Conservation (phyloP, 495 filamentous ascomycete genomes). For the Penicillium bialowiezense region DNA sequence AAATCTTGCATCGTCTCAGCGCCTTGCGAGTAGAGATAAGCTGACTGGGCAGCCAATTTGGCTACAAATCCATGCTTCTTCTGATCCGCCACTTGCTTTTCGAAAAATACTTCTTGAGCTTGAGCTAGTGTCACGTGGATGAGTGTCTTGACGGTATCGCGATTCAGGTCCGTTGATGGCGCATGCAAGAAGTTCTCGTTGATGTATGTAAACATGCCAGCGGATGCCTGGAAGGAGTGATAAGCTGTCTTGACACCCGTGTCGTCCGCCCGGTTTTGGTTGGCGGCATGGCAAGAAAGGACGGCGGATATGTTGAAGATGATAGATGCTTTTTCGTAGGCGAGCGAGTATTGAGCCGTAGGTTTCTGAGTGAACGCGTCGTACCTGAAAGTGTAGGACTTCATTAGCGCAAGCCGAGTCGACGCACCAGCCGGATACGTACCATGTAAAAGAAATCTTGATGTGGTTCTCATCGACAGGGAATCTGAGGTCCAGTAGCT, state of each 20-base stretch:
- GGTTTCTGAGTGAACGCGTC: conserved; percentile 97
- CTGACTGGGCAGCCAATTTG: conserved; percentile 88
- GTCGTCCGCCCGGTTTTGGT: conserved; percentile 89
- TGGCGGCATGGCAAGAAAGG: conserved; percentile 90
- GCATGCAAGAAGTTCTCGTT: conserved; percentile 99
- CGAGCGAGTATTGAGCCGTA: conserved; percentile 92
- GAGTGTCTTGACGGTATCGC: conserved; percentile 91
- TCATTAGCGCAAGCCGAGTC: not conserved
- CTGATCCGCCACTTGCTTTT: conserved; percentile 89
- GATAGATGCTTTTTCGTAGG: conserved; percentile 97
- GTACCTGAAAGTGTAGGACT: conserved; percentile 61
- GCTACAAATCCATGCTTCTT: conserved; percentile 93
- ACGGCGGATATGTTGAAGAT: conserved; percentile 99
- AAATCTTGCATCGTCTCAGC: conserved; percentile 90
- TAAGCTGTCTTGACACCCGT: conserved; percentile 92
- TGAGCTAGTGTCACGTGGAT: conserved; percentile 93
- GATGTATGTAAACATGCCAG: conserved; percentile 99
- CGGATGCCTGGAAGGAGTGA: conserved; percentile 96
- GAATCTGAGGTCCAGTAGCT: conserved; percentile 90
- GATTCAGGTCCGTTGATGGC: conserved; percentile 88
- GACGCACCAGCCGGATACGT: conserved; percentile 19
- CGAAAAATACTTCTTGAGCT: conserved; percentile 93
- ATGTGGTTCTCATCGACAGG: conserved; percentile 98
- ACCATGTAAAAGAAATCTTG: conserved; percentile 99
- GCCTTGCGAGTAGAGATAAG: conserved; percentile 82